Conservation (phyloP, 208 protist genomes). For the Trypanosoma vivax region DNA sequence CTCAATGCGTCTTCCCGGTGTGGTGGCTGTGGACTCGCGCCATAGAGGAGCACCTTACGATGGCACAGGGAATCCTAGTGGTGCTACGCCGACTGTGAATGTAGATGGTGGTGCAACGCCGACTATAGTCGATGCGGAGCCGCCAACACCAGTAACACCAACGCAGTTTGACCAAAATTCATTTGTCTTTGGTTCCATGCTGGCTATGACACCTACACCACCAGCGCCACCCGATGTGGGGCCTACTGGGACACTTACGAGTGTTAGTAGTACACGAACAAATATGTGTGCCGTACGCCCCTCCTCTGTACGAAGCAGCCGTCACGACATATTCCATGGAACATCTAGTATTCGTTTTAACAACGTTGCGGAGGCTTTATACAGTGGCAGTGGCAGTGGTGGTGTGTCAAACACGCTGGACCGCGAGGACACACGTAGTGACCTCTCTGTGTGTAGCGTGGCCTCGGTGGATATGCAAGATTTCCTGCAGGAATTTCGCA, state of each 20-base stretch:
- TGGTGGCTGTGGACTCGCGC: no score
- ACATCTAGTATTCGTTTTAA: slow-evolving; percentile 8
- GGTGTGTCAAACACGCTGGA: slow-evolving; percentile 4
- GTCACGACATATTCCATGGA: slow-evolving; percentile 12
- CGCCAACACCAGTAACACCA: neutral
- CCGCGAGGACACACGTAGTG: slow-evolving; percentile 36
- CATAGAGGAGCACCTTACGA: no score
- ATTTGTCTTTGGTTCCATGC: neutral
- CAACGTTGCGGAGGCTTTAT: neutral
- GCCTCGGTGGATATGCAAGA: slow-evolving; percentile 63
- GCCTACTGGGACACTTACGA: neutral
- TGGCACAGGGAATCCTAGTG: no score
- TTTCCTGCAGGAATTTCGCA: slow-evolving; percentile 60
- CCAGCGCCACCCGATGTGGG: slow-evolving; percentile 1
- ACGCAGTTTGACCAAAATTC: neutral
- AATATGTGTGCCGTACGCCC: slow-evolving; percentile 2
- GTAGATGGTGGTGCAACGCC: no score
- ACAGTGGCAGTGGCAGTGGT: neutral
- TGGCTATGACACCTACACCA: neutral
- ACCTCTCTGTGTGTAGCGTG: slow-evolving; percentile 48
- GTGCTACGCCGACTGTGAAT: no score
- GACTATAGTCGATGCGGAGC: no score
- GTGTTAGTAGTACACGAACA: slow-evolving; percentile 10
- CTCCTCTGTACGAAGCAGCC: slow-evolving; percentile 15
- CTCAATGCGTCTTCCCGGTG: no score